These are phyloP conservation scores for Cucumis hystrix DNA, from an alignment of 306 rosid species.

Conservation along the genomic window DNA sequence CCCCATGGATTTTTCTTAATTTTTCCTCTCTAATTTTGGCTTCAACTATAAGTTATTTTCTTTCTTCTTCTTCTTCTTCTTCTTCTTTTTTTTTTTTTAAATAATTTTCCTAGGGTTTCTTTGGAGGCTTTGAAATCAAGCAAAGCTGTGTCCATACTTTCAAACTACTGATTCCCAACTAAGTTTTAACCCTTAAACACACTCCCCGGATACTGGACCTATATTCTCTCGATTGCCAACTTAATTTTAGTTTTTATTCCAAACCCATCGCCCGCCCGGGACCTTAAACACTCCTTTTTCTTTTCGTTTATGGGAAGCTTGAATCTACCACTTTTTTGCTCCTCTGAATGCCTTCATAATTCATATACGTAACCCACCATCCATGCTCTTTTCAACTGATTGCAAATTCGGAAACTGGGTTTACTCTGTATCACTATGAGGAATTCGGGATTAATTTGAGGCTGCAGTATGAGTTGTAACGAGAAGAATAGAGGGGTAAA, in stretches of 20 bases:
- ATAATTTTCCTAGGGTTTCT: too few relatives aligned
- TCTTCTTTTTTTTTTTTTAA: neutral
- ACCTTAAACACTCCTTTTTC: neutral
- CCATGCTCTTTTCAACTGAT: slow-evolving; percentile 5
- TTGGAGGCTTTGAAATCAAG: slow-evolving; percentile 45
- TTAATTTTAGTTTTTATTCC: neutral
- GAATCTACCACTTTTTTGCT: neutral
- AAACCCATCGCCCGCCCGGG: slow-evolving; percentile 2
- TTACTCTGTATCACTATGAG: slow-evolving; percentile 28
- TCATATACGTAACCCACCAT: slow-evolving; percentile 9
- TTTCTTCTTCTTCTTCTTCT: slow-evolving; percentile 4
- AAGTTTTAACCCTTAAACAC: neutral
- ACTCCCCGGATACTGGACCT: neutral
- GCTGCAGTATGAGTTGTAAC: slow-evolving; percentile 68
- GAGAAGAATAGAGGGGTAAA: slow-evolving; percentile 31
- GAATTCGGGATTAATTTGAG: slow-evolving; percentile 52
- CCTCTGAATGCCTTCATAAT: slow-evolving; percentile 30
- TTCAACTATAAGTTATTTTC: slow-evolving; percentile 29
- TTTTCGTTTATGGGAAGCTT: slow-evolving; percentile 1
- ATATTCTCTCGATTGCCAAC: neutral
- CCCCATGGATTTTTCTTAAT: neutral
- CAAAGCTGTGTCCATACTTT: slow-evolving; percentile 21
- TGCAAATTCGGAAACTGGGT: slow-evolving; percentile 7
- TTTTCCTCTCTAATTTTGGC: slow-evolving; percentile 16
- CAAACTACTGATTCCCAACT: slow-evolving; percentile 7